Conservation (phyloP, 495 filamentous ascomycete species). For the Aspergillus heteromorphus region DNA sequence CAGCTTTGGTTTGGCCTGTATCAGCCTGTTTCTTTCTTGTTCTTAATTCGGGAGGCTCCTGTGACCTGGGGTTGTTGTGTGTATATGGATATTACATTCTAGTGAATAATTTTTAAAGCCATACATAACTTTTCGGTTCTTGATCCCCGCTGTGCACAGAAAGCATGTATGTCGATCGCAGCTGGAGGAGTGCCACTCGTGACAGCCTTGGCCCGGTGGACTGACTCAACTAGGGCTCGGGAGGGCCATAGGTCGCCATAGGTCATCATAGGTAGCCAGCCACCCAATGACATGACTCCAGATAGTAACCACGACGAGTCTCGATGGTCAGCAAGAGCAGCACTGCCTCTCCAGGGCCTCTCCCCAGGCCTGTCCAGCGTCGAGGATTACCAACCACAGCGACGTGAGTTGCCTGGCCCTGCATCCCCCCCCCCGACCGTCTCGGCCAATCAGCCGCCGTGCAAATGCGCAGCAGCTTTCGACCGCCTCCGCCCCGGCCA, state of each 20-base stretch:
- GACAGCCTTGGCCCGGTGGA: no score
- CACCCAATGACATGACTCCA: neutral
- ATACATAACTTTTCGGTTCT: neutral
- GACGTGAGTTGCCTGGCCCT: neutral
- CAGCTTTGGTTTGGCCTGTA: constrained; percentile 2
- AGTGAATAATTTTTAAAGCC: neutral
- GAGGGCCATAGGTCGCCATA: no score
- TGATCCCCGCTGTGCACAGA: no score
- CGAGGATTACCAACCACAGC: neutral
- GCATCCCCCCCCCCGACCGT: neutral
- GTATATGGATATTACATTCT: neutral
- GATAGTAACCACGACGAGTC: neutral
- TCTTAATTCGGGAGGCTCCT: neutral
- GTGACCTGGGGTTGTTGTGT: neutral
- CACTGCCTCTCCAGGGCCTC: no score
- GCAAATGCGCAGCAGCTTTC: neutral
- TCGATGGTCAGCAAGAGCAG: neutral
- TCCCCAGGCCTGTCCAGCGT: no score
- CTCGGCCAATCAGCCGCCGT: neutral
- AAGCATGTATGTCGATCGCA: no score
- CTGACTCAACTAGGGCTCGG: no score
- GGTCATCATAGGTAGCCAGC: neutral
- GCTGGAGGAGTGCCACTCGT: no score
- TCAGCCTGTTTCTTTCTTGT: constrained; percentile 3
- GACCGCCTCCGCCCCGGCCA: constrained; percentile 3